phyloP scores from a whole-genome alignment of 2,329 filamentous ascomycete species.

The Xylaria sp. region DNA sequence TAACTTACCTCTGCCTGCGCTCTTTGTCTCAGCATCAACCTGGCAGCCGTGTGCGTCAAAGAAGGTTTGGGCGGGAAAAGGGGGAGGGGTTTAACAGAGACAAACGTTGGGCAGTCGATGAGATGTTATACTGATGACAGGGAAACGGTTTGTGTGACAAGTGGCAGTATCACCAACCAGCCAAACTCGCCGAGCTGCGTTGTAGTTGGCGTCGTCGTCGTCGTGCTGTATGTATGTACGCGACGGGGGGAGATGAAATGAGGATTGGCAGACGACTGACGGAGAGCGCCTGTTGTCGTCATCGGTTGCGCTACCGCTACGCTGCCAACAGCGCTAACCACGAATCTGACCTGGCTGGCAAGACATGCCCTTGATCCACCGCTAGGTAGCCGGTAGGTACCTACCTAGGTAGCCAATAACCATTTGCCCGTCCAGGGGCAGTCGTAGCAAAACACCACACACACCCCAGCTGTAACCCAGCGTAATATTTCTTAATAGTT shows the following conservation, averaged over 20 bases:
- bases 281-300: slow-evolving; percentile 25
- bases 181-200: neutral
- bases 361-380: too few species aligned
- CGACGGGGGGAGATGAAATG: neutral
- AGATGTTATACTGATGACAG: neutral
- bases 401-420: too few species aligned
- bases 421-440: too few species aligned
- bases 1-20: neutral
- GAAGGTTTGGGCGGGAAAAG: neutral
- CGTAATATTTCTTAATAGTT: too few species aligned
- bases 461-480: too few species aligned
- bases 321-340: too few species aligned
- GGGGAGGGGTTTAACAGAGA: neutral
- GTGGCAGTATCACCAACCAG: slow-evolving; percentile 22
- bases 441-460: too few species aligned
- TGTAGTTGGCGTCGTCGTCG: slow-evolving; percentile 6
- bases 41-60: slow-evolving; percentile 19
- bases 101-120: neutral
- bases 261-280: neutral
- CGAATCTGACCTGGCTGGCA: slow-evolving; percentile 4
- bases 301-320: too few species aligned
- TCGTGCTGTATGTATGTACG: neutral
- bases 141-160: slow-evolving; percentile 18
- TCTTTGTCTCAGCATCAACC: slow-evolving; percentile 21
- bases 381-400: too few species aligned